Conservation (phyloP, 176 grass and related monocot genomes). For the Aegilops longissima region DNA sequence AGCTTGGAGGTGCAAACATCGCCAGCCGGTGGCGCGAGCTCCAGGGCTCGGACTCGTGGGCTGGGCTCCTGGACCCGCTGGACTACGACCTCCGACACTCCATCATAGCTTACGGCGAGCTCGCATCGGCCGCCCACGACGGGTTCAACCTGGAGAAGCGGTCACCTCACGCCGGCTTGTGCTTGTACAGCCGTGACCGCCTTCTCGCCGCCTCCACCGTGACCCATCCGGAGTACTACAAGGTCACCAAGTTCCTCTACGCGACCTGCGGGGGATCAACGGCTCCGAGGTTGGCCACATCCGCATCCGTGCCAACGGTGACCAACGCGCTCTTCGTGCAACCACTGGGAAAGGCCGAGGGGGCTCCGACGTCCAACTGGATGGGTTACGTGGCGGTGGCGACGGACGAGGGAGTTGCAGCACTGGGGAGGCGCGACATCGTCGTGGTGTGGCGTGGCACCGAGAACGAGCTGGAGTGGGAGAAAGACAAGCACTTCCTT, state of each 20-base stretch:
- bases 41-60: constrained; percentile 57
- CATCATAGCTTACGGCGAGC: constrained; percentile 71
- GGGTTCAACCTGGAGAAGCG: constrained; percentile 54
- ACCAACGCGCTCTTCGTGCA: neutral
- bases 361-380: constrained; percentile 57
- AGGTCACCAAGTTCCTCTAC: constrained; percentile 67
- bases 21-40: constrained; percentile 70
- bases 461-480: constrained; percentile 51
- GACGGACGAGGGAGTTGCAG: constrained; percentile 60
- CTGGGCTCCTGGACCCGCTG: constrained; percentile 57
- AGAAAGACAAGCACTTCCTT: constrained; percentile 48
- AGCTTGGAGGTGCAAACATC: constrained; percentile 35
- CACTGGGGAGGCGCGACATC: constrained; percentile 77
- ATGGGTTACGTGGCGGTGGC: constrained; percentile 85
- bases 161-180: constrained; percentile 58
- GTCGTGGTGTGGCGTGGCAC: constrained; percentile 81
- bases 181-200: constrained; percentile 27
- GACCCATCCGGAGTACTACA: constrained; percentile 37
- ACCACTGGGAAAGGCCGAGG: neutral
- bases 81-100: constrained; percentile 64
- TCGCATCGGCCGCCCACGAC: constrained; percentile 60
- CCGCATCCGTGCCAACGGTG: neutral
- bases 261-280: constrained; percentile 42
- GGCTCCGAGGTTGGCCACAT: neutral
- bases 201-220: constrained; percentile 30